Conservation (phyloP, 345 rosid genomes). For the Passiflora organensis region DNA sequence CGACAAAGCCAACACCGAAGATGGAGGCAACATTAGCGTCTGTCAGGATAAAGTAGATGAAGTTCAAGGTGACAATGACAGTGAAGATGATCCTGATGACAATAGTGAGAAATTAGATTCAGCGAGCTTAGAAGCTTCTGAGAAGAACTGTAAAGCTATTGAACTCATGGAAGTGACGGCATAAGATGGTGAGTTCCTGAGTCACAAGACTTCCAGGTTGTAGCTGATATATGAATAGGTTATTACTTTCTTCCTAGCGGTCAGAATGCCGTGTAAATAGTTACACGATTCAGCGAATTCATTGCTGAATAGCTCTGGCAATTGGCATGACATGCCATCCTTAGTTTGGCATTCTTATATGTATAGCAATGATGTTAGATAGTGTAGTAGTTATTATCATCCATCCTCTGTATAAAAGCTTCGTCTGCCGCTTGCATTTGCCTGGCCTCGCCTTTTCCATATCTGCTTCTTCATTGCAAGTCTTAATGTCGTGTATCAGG, state of each 20-base stretch:
- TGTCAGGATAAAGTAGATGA: slow-evolving; percentile 6
- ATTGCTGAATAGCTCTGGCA: slow-evolving; percentile 36
- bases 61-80: slow-evolving; percentile 26
- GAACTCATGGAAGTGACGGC: slow-evolving; percentile 41
- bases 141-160: slow-evolving; percentile 26
- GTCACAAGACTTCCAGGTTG: slow-evolving; percentile 28
- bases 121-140: slow-evolving; percentile 31
- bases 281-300: no score
- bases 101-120: slow-evolving; percentile 29
- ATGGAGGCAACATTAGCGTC: slow-evolving; percentile 13
- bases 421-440: slow-evolving; percentile 16
- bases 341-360: slow-evolving; percentile 39
- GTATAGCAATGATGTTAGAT: slow-evolving; percentile 54
- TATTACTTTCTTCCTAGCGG: slow-evolving; percentile 9
- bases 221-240: slow-evolving; percentile 8
- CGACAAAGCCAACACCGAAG: slow-evolving; percentile 33
- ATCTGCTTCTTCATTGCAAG: slow-evolving; percentile 16
- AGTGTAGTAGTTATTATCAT: slow-evolving; percentile 21
- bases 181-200: slow-evolving; percentile 28
- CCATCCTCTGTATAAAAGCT: slow-evolving; percentile 15
- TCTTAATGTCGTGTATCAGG: slow-evolving; percentile 12
- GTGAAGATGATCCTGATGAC: slow-evolving; percentile 21
- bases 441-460: not conserved
- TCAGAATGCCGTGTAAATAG: slow-evolving; percentile 11
- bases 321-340: slow-evolving; percentile 5